phyloP scores from a whole-genome alignment of 2,329 filamentous ascomycete species.

The Pestalotiopsis sp. region DNA sequence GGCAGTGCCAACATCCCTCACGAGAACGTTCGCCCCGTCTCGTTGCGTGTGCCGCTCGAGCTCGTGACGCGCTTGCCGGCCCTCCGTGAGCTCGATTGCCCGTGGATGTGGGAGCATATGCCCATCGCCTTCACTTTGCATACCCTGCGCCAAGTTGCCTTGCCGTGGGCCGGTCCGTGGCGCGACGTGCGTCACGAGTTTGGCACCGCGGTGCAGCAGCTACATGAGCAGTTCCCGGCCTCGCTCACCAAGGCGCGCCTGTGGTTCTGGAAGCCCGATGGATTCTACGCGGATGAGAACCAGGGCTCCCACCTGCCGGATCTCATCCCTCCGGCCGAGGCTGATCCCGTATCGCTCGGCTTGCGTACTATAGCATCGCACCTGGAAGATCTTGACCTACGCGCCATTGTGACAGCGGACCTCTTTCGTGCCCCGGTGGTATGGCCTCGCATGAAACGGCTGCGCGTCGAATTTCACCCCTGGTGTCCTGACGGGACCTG shows the following conservation, averaged over 20 bases:
- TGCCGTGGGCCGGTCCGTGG: constrained; percentile 23
- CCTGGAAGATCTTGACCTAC: constrained; percentile 23
- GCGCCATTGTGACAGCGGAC: constrained; percentile 22
- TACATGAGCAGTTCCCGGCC: constrained; percentile 6
- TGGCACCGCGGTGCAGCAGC: constrained; percentile 17
- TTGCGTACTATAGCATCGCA: constrained; percentile 19
- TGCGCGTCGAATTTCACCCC: constrained; percentile 23
- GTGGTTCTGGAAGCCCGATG: constrained; percentile 22
- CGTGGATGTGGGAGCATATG: constrained; percentile 24
- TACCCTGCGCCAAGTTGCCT: constrained; percentile 18
- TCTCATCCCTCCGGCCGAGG: constrained; percentile 17
- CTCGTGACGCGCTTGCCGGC: constrained; percentile 19
- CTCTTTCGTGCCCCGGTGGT: constrained; percentile 19
- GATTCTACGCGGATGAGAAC: constrained; percentile 14
- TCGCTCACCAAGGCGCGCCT: constrained; percentile 20
- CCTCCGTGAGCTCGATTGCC: constrained; percentile 21
- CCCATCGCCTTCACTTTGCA: constrained; percentile 19
- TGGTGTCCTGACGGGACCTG: constrained; percentile 23
- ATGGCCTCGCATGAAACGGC: constrained; percentile 21
- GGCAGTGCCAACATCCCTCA: neutral
- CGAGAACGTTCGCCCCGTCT: constrained; percentile 11
- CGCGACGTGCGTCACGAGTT: constrained; percentile 23
- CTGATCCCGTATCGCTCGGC: constrained; percentile 23
- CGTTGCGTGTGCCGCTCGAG: constrained; percentile 17
- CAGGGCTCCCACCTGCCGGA: constrained; percentile 22